Percentiles rank a stretch among this genome's conserved stretches.
Conservation (phyloP, 208 protist genomes). For the Acanthamoeba lenticulata region DNA sequence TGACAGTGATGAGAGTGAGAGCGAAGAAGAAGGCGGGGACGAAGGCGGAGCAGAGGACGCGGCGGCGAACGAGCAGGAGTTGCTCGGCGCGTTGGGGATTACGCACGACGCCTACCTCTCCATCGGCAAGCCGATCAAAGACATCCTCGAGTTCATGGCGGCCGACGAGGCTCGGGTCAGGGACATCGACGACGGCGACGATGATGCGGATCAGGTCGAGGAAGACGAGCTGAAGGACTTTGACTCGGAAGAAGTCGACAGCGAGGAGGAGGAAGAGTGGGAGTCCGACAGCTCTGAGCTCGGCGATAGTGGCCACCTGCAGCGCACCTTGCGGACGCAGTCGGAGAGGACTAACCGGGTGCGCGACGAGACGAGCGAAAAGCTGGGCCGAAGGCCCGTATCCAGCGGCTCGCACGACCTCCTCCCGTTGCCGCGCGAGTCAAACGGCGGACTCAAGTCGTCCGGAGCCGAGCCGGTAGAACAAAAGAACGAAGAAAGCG, state of each 20-base stretch:
- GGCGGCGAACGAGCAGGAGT: too few relatives aligned
- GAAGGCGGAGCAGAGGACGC: not conserved
- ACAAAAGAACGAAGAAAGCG: not conserved
- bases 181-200: not conserved
- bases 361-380: not conserved
- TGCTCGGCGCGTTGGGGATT: not conserved
- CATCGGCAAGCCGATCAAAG: not conserved
- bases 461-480: not conserved
- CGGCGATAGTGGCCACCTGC: too few relatives aligned
- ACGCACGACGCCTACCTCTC: not conserved
- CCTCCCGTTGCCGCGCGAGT: too few relatives aligned
- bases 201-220: not conserved
- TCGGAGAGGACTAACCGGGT: not conserved
- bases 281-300: not conserved
- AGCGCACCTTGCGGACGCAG: not conserved
- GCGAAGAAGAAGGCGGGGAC: not conserved
- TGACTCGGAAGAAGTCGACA: not conserved
- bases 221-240: slow-evolving; percentile 12
- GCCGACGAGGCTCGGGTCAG: not conserved
- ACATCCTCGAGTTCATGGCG: not conserved
- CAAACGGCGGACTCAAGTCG: too few relatives aligned
- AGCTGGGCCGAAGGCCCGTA: not conserved
- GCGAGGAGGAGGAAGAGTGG: not conserved
- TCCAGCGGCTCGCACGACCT: not conserved
- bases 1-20: not conserved